Conservation (phyloP, 1,139 yeast genomes). For the Geotrichum macrosporum region DNA sequence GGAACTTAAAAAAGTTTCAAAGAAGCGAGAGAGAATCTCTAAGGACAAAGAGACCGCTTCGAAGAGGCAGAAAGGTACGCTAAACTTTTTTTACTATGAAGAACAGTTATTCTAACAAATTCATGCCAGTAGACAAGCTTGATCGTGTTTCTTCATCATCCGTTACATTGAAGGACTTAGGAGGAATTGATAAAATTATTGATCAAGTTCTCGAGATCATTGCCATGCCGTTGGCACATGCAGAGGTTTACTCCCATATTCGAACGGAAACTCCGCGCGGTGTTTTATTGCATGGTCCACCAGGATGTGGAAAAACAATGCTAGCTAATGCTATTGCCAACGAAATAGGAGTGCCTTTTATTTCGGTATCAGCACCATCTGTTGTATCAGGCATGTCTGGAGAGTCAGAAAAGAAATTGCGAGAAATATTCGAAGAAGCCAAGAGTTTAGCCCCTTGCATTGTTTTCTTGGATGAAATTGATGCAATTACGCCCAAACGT, state of each 20-base stretch:
- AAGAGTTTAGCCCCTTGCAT: constrained; percentile 85
- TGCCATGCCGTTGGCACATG: constrained; percentile 88
- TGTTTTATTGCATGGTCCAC: constrained; percentile 91
- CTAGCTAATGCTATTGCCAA: constrained; percentile 96
- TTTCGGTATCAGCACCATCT: constrained; percentile 89
- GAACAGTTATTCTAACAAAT: constrained; percentile 5
- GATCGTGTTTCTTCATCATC: constrained; percentile 35
- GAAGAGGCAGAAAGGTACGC: constrained; percentile 46
- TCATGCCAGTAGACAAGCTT: constrained; percentile 16
- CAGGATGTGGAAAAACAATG: constrained; percentile 98
- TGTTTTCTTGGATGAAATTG: constrained; percentile 91
- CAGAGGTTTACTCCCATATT: constrained; percentile 79
- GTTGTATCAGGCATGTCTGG: constrained; percentile 99
- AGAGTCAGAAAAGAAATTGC: constrained; percentile 87
- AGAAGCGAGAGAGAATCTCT: constrained; percentile 33
- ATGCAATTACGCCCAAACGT: constrained; percentile 96
- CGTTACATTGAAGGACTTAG: constrained; percentile 62
- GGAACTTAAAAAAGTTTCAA: constrained; percentile 36
- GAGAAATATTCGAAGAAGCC: constrained; percentile 94
- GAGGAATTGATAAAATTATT: constrained; percentile 83
- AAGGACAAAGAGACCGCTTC: constrained; percentile 36
- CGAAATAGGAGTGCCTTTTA: constrained; percentile 87
- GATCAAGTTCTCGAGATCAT: constrained; percentile 83
- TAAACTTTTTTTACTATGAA: neutral
- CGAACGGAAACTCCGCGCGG: constrained; percentile 99